Evolutionary conservation across 306 rosid genomes (phyloP).

Genomic region (Inga laurina): DNA sequence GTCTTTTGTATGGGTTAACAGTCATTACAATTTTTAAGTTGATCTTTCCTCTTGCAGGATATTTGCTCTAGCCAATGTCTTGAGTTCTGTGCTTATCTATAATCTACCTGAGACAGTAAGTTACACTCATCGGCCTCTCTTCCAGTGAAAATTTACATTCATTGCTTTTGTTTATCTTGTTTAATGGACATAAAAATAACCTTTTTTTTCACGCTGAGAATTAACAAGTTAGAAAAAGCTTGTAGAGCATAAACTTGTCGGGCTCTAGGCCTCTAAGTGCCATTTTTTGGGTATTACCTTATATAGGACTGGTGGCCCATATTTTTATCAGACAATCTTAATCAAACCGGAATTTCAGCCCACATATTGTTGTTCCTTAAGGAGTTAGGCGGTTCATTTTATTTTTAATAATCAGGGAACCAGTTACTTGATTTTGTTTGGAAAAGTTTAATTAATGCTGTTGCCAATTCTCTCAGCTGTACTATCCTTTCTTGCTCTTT

Average conservation of each 20-base stretch:
- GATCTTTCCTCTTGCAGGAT: slow-evolving; percentile 61
- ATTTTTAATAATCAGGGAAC: background rate
- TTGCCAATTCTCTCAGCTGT: background rate
- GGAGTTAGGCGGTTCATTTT: background rate
- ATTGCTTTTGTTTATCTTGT: slow-evolving; percentile 27
- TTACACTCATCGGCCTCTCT: background rate
- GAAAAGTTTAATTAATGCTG: background rate
- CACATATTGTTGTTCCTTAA: background rate
- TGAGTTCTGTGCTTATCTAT: slow-evolving; percentile 95
- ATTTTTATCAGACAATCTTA: background rate
- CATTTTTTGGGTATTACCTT: background rate
- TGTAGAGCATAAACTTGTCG: background rate
- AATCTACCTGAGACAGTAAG: slow-evolving; percentile 96
- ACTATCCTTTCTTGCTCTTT: background rate
- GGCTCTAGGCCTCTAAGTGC: background rate
- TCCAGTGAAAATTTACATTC: slow-evolving; percentile 13
- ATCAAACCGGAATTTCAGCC: background rate
- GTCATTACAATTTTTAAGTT: slow-evolving; percentile 17
- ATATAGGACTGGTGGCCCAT: background rate
- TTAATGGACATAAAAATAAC: slow-evolving; percentile 22
- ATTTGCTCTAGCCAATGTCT: slow-evolving; percentile 90
- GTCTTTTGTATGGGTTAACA: slow-evolving; percentile 21
- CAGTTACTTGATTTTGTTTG: background rate
- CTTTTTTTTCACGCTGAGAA: slow-evolving; percentile 10
- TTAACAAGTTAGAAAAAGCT: slow-evolving; percentile 7